Evolutionary conservation across 306 rosid species (phyloP).

Genomic region (Dryas alaskensis): DNA sequence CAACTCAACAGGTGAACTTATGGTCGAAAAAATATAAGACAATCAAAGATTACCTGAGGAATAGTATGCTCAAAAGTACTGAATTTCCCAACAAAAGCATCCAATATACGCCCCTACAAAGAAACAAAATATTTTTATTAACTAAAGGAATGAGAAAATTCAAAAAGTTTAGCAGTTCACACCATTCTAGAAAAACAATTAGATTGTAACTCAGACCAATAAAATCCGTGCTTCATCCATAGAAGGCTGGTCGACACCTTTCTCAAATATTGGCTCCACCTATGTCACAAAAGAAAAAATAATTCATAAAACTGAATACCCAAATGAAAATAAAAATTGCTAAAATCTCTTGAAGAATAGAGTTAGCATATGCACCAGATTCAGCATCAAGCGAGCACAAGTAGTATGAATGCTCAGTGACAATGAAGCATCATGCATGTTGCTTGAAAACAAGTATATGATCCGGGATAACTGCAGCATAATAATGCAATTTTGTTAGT

Average conservation of each 20-base stretch:
- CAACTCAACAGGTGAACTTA: background rate
- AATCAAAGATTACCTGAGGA: slow-evolving; percentile 69
- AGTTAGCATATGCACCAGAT: slow-evolving; percentile 64
- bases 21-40: slow-evolving; percentile 6
- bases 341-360: slow-evolving; percentile 20
- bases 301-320: slow-evolving; percentile 16
- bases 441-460: slow-evolving; percentile 94
- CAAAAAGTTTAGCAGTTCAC: slow-evolving; percentile 9
- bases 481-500: slow-evolving; percentile 23
- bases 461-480: slow-evolving; percentile 88
- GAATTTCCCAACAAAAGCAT: slow-evolving; percentile 96
- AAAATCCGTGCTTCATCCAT: slow-evolving; percentile 95
- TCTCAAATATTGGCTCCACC: slow-evolving; percentile 99
- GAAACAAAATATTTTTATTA: slow-evolving; percentile 25
- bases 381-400: slow-evolving; percentile 97
- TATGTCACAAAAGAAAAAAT: slow-evolving; percentile 38
- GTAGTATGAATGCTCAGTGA: slow-evolving; percentile 97
- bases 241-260: slow-evolving; percentile 90
- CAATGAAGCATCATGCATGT: slow-evolving; percentile 97
- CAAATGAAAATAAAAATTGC: slow-evolving; percentile 17
- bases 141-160: slow-evolving; percentile 21
- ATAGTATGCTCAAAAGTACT: slow-evolving; percentile 92
- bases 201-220: slow-evolving; percentile 57
- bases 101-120: slow-evolving; percentile 88
- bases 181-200: slow-evolving; percentile 23